Conservation (phyloP, 2,329 filamentous ascomycete species). For the Akanthomyces lecanii region DNA sequence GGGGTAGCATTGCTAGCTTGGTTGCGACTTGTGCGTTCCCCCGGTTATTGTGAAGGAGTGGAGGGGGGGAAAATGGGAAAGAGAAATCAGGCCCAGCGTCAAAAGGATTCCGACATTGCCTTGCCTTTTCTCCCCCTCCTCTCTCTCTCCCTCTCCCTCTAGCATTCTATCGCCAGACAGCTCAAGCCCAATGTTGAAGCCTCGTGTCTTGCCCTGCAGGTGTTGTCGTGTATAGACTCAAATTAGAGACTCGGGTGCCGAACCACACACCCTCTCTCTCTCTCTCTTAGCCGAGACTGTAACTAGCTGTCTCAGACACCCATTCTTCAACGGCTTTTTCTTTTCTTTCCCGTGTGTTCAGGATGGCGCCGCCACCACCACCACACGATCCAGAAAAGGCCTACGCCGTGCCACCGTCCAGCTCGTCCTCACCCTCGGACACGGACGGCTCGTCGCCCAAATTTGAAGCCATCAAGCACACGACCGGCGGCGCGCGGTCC, state of each 20-base stretch:
- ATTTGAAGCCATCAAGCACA: conserved; percentile 4
- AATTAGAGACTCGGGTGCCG: background rate
- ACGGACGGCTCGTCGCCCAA: background rate
- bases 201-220: background rate
- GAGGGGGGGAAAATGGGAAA: background rate
- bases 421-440: background rate
- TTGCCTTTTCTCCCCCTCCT: background rate
- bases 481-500: background rate
- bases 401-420: background rate
- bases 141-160: background rate
- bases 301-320: conserved; percentile 4
- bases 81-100: background rate
- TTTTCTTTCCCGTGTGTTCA: background rate
- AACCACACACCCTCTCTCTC: background rate
- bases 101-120: background rate
- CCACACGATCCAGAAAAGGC: conserved; percentile 13
- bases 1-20: background rate
- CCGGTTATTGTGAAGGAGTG: background rate
- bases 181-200: conserved; percentile 3
- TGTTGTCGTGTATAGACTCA: background rate
- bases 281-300: background rate
- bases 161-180: background rate
- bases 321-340: background rate
- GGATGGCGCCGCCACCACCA: conserved; percentile 1
- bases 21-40: background rate